Conservation (phyloP, 108 stramenopile species). For the Stephanodiscus minutulus region DNA sequence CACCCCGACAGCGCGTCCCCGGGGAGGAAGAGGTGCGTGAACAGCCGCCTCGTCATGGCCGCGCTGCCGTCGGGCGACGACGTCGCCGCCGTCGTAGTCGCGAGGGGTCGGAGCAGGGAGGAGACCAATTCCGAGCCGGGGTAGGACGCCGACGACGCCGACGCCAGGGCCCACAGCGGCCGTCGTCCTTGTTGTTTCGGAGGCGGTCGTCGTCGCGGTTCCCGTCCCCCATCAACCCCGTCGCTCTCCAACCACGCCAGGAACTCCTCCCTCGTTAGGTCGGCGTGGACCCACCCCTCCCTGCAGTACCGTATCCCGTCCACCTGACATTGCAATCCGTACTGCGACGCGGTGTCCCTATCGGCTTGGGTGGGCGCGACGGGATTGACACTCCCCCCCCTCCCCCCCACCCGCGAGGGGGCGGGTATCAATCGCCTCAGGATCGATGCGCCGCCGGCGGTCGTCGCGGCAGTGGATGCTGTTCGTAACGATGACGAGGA, state of each 20-base stretch:
- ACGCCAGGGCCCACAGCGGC: constrained; percentile 74
- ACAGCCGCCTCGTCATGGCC: constrained; percentile 60
- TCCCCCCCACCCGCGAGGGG: neutral
- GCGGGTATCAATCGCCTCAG: constrained; percentile 7
- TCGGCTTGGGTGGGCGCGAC: constrained; percentile 67
- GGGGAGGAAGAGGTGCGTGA: constrained; percentile 77
- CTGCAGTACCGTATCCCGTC: constrained; percentile 61
- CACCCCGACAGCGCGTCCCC: constrained; percentile 59
- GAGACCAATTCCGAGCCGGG: constrained; percentile 56
- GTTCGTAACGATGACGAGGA: neutral
- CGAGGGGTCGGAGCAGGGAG: constrained; percentile 63
- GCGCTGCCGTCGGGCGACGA: constrained; percentile 29
- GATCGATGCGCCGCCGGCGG: neutral
- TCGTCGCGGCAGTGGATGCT: neutral
- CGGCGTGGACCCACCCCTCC: constrained; percentile 74
- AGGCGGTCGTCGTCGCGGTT: neutral
- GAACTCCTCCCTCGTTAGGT: constrained; percentile 76
- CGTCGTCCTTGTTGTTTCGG: constrained; percentile 5
- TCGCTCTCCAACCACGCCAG: constrained; percentile 6
- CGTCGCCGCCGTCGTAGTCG: constrained; percentile 33
- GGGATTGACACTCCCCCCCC: constrained; percentile 23
- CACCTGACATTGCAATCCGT: constrained; percentile 73
- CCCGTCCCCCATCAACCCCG: neutral
- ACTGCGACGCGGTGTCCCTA: constrained; percentile 55
- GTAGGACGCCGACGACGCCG: constrained; percentile 53